Evolutionary conservation across 495 filamentous ascomycete genomes (phyloP).

Genomic region (Xylaria venustula): DNA sequence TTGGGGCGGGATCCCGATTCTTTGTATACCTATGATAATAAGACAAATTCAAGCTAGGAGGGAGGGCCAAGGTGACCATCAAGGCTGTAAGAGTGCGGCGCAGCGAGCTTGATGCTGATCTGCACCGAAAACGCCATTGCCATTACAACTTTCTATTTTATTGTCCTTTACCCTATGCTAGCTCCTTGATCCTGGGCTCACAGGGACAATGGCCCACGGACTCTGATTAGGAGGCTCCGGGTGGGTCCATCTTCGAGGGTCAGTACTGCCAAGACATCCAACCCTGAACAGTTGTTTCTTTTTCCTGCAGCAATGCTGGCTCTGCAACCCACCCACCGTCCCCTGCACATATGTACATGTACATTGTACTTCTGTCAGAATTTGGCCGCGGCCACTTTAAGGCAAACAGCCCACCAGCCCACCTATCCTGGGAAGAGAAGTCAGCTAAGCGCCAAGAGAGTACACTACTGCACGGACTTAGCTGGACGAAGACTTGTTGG

Average conservation of each 20-base stretch:
- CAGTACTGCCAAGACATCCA: constrained; percentile 2
- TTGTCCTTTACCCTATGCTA: neutral
- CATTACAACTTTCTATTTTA: constrained; percentile 2
- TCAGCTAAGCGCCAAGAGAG: constrained; percentile 1
- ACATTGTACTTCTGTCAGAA: constrained; percentile 2
- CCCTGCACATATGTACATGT: neutral
- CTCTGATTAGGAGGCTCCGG: too few species aligned
- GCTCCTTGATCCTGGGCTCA: neutral
- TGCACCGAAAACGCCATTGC: neutral
- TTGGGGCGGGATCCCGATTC: constrained; percentile 8
- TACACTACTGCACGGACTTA: neutral
- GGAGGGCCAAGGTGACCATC: neutral
- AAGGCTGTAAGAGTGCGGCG: constrained; percentile 1
- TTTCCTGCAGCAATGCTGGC: neutral
- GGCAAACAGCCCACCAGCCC: constrained; percentile 1
- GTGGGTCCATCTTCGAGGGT: too few species aligned
- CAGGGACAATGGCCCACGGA: neutral
- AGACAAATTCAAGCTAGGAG: neutral
- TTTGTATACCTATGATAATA: constrained; percentile 12
- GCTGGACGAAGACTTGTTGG: neutral
- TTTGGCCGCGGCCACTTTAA: constrained; percentile 1
- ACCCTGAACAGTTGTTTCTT: neutral
- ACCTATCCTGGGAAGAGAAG: constrained; percentile 1
- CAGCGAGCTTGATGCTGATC: constrained; percentile 2
- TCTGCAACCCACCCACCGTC: constrained; percentile 2